phyloP scores from a whole-genome alignment of 768 basidiomycete species.

The Boletales sp. region DNA sequence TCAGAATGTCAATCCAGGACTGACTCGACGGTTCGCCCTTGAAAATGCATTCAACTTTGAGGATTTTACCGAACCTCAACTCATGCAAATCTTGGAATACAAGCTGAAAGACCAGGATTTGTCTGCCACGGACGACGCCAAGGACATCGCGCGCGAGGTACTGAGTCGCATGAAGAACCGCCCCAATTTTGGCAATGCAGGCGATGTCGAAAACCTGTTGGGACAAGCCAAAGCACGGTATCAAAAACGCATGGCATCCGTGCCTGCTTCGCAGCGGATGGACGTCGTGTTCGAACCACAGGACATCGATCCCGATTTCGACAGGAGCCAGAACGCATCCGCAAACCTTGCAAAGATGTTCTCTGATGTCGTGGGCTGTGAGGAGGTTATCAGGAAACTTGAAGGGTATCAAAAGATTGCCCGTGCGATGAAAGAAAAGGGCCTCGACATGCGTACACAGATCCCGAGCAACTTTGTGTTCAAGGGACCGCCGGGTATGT shows the following conservation, averaged over 20 bases:
- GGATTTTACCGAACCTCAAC: slow-evolving; percentile 55
- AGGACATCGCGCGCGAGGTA: slow-evolving; percentile 50
- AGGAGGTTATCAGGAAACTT: slow-evolving; percentile 49
- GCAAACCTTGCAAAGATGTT: slow-evolving; percentile 57
- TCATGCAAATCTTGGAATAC: slow-evolving; percentile 49
- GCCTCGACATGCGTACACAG: slow-evolving; percentile 42
- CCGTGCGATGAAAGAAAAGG: slow-evolving; percentile 36
- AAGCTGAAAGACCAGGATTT: slow-evolving; percentile 61
- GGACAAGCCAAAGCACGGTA: slow-evolving; percentile 48
- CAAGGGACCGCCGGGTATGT: slow-evolving; percentile 65
- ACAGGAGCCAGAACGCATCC: slow-evolving; percentile 46
- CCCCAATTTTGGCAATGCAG: slow-evolving; percentile 66
- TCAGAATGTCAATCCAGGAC: slow-evolving; percentile 70
- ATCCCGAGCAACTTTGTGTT: slow-evolving; percentile 67
- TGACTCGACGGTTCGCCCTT: slow-evolving; percentile 63
- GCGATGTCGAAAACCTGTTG: slow-evolving; percentile 64
- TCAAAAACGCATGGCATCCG: slow-evolving; percentile 36
- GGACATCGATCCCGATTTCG: slow-evolving; percentile 63
- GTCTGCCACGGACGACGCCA: slow-evolving; percentile 53
- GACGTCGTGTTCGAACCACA: slow-evolving; percentile 37
- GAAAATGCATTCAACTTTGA: slow-evolving; percentile 68
- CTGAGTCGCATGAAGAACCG: slow-evolving; percentile 36
- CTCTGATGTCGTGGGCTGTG: slow-evolving; percentile 60
- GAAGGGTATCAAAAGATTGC: slow-evolving; percentile 52
- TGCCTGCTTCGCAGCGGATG: slow-evolving; percentile 22